A percentile compares a stretch with the other conserved stretches of the same genome.
These are phyloP conservation scores for Aspergillus cavernicola DNA, from an alignment of 495 filamentous ascomycete species.

Conservation along the genomic window DNA sequence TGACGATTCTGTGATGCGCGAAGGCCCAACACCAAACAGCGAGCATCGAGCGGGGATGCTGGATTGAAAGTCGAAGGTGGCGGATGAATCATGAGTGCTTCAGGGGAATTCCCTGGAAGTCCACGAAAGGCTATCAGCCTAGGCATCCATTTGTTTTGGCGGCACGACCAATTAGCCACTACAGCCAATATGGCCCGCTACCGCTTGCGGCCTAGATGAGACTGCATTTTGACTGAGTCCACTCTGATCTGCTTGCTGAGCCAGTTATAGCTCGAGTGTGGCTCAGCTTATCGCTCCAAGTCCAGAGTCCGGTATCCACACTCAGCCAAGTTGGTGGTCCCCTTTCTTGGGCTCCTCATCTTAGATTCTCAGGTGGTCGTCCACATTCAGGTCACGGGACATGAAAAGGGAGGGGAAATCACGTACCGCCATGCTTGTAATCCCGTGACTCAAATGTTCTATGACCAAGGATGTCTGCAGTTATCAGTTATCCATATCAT, in stretches of 20 bases:
- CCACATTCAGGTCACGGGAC: background rate
- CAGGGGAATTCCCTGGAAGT: conserved; percentile 13
- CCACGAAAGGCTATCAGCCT: conserved; percentile 18
- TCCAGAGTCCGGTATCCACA: too few species aligned
- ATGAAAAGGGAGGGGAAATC: too few species aligned
- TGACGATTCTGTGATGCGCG: conserved; percentile 16
- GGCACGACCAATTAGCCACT: conserved; percentile 13
- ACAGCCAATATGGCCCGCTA: background rate
- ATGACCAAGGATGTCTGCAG: too few species aligned
- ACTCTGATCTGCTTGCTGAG: conserved; percentile 8
- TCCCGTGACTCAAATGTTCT: background rate
- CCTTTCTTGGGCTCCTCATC: background rate
- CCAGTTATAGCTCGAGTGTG: conserved; percentile 11
- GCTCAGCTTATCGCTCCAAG: conserved; percentile 28
- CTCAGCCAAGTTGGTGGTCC: background rate
- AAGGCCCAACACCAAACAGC: conserved; percentile 18
- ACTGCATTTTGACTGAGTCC: conserved; percentile 9
- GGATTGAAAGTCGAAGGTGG: conserved; percentile 11
- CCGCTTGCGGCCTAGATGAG: conserved; percentile 18
- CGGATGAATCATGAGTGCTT: conserved; percentile 16
- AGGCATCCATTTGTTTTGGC: conserved; percentile 15
- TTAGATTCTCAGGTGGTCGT: too few species aligned
- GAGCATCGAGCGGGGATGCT: conserved; percentile 15
- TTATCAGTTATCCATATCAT: too few species aligned
- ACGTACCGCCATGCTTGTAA: too few species aligned